Percentiles rank a stretch among this genome's conserved stretches.
Evolutionary conservation across 1,284 basidiomycete species (phyloP).

Genomic region (Agaricales sp.): DNA sequence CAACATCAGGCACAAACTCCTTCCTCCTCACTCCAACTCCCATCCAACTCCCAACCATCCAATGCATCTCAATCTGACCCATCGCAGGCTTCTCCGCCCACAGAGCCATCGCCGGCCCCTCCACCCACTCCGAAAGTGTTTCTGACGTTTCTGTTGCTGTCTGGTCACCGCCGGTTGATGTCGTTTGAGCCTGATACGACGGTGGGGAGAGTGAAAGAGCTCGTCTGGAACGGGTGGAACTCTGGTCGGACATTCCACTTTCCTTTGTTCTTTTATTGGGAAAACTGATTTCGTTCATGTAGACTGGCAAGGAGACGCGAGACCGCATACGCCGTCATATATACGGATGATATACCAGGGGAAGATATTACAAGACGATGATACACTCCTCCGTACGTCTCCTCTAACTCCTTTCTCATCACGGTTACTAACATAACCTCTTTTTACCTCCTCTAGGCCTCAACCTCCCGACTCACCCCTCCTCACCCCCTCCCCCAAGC

Average conservation of each 20-base stretch:
- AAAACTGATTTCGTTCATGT: background rate
- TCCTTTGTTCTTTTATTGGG: background rate
- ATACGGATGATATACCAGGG: background rate
- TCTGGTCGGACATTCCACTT: background rate
- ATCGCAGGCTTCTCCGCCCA: background rate
- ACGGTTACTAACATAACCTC: too few relatives aligned
- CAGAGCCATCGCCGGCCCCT: too few relatives aligned
- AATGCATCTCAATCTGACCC: background rate
- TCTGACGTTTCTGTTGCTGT: background rate
- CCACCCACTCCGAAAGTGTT: background rate
- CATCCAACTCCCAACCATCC: background rate
- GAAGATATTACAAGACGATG: slow-evolving; percentile 1
- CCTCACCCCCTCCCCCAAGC: background rate
- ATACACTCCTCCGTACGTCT: background rate
- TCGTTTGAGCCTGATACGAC: slow-evolving; percentile 1
- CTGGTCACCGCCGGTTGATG: background rate
- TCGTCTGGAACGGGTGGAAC: background rate
- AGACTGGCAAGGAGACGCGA: background rate
- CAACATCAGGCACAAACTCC: too few relatives aligned
- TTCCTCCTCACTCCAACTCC: too few relatives aligned
- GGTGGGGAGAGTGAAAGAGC: background rate
- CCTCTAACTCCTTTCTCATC: background rate
- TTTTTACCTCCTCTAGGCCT: background rate
- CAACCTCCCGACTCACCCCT: background rate
- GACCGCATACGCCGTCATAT: background rate